Base-by-base conservation (phyloP, 768 basidiomycete species). In the Podaxis sp. region DNA sequence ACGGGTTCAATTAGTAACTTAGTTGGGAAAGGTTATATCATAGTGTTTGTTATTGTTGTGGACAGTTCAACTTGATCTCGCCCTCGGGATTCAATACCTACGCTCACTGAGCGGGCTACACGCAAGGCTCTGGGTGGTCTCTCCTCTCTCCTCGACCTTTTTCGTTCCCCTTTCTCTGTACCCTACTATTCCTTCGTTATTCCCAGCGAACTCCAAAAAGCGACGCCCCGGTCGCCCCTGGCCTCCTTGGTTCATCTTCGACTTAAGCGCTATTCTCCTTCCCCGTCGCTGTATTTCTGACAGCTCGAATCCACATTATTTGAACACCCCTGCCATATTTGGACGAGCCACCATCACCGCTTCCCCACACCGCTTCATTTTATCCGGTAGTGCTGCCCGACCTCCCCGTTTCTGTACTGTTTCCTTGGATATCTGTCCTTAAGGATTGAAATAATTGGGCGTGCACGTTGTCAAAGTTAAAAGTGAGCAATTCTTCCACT, bases 21-120 rank as follows among this genome's bases (percentile, higher is more conserved):
- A 15, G 19, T n/a, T 46, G 17, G 17, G 17, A 8, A 9, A 17
- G 29, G 29, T 33, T 33, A 2, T 2, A 46, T 46, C 19, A 25
- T 15, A 9, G 22, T 58, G 57, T 58, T 58, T 58, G 57, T 49
- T 25, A 12, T 58, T 58, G 57, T 58, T 58, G 47, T 58, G 43
- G 27, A 58, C 17, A 37, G 57, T 58, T 58, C 57, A 49, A 49
- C 17, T 58, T 29, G 9, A 27, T 47, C 24, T 43, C 41, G 54
- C 41, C 27, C 33, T 53, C 52, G 52, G 43, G 29, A 33, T 33
- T 33, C 8, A 33, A 33, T 33, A 27, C 22, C 17, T 13, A 37
- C 36, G 11, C 19, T 29, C 12, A n/a, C 54, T 52, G 22, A 9
- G 51, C 51, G 27, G n/a, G 15, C 22, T 37, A 37, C 54, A 36